Conservation (phyloP, 225 moss, liverwort and hornwort genomes). For the Marchantia paleacea region DNA sequence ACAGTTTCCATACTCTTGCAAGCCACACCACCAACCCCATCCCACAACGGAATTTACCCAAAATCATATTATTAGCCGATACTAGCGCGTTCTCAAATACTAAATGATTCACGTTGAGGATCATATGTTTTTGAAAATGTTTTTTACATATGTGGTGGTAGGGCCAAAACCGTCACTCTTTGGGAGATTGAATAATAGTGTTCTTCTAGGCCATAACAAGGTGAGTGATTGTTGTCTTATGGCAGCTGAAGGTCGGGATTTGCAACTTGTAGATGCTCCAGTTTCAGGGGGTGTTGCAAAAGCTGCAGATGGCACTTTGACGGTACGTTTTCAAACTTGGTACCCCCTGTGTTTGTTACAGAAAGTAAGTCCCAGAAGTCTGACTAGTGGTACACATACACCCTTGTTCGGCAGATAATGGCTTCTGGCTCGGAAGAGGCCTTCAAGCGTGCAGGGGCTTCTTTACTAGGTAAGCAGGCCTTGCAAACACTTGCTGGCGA, state of each 20-base stretch:
- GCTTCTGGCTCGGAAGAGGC: conserved; percentile 64
- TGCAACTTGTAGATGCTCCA: conserved; percentile 86
- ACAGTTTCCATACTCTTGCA: neutral
- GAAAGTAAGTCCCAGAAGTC: neutral
- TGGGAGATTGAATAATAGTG: too few relatives aligned
- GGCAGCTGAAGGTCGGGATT: conserved; percentile 74
- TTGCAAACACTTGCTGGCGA: neutral
- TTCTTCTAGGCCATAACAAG: neutral
- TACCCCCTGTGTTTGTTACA: neutral
- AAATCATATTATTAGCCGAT: too few relatives aligned
- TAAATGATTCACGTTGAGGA: too few relatives aligned
- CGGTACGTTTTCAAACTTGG: conserved; percentile 39
- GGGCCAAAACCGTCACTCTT: too few relatives aligned
- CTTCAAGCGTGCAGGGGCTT: conserved; percentile 60
- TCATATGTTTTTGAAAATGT: too few relatives aligned
- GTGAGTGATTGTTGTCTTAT: conserved; percentile 1
- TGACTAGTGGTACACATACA: neutral
- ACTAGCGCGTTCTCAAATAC: too few relatives aligned
- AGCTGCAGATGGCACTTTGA: conserved; percentile 82
- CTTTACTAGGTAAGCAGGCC: conserved; percentile 55
- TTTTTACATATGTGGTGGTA: too few relatives aligned
- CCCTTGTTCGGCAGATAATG: conserved; percentile 61
- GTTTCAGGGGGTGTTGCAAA: conserved; percentile 83
- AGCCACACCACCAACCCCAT: neutral
- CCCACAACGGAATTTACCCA: too few relatives aligned